Base-by-base conservation (phyloP, 1,284 basidiomycete species). In the Trichosporon sp. region DNA sequence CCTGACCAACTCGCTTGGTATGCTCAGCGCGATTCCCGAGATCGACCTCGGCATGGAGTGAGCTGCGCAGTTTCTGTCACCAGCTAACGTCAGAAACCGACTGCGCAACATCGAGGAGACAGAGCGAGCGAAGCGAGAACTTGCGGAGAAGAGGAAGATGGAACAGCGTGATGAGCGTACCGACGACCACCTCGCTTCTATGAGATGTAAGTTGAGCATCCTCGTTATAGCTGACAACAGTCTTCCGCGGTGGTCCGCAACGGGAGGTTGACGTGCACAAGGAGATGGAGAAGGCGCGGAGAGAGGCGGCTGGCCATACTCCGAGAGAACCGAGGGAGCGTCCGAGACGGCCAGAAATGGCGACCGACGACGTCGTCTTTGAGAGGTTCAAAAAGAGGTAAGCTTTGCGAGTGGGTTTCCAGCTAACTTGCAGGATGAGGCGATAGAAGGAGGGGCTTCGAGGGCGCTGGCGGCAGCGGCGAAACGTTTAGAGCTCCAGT, bases 41-140 rank as follows among this genome's bases (percentile, higher is more conserved):
- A 93, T 98, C 4, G 96, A 99, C 83, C 86, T 99, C 4, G 96
- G 96, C 69, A 98, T 98, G 91, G 95, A 98, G 94, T 96, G 78
- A 78, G 92, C 89, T 35, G 11, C 56, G n/a, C 12, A 2, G 51
- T n/a, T 19, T 12, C 26, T 26, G 35, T 66, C 19, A 1, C 26
- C 14, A 26, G 10, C 65, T 74, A 35, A 74, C 68, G 31, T 7
- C 73, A 97, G 95, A 75, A 88, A 91, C 14, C 91, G 96, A 21
- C 85, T 99, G 71, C 91, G 91, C 82, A 98, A 98, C 80, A 98
- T 99, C 65, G 94, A 97, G 80, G 92, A 96, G 70, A 99, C 96
- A 0, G 96, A 98, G 81, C 94, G 92, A 76, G 96, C 95, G 0
- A 98, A 98, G 84, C 88, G 93, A 1, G 86, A 88, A 16, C 90